phyloP scores from a whole-genome alignment of 2,329 filamentous ascomycete species.

The Thielaviopsis punctulata region DNA sequence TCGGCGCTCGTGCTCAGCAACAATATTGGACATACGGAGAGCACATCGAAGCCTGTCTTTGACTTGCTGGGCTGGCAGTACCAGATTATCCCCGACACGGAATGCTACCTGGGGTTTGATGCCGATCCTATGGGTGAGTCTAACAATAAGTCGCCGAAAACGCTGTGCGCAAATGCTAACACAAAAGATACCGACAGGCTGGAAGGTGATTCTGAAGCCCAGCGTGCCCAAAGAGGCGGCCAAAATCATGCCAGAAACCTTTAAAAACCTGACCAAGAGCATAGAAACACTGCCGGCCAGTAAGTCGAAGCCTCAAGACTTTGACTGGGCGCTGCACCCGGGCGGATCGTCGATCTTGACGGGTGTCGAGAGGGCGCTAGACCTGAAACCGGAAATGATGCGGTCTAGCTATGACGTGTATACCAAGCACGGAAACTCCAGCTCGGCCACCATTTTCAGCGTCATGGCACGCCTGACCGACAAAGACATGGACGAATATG shows the following conservation, averaged over 20 bases:
- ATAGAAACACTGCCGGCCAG: conserved; percentile 24
- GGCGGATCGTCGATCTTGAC: conserved; percentile 50
- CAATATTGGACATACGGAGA: conserved; percentile 30
- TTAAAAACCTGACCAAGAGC: conserved; percentile 30
- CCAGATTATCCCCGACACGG: conserved; percentile 41
- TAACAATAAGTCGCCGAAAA: not conserved
- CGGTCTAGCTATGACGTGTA: conserved; percentile 54
- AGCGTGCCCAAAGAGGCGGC: conserved; percentile 41
- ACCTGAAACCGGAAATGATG: conserved; percentile 44
- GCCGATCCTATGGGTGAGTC: conserved; percentile 40
- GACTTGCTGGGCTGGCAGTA: conserved; percentile 50
- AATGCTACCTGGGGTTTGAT: conserved; percentile 47
- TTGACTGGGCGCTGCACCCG: conserved; percentile 60
- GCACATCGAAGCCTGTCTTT: conserved; percentile 28
- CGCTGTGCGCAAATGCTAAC: conserved; percentile 13
- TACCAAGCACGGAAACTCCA: conserved; percentile 50
- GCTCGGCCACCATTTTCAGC: conserved; percentile 51
- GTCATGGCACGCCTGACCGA: conserved; percentile 44
- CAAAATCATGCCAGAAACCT: conserved; percentile 33
- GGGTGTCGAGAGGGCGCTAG: conserved; percentile 41
- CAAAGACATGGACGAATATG: conserved; percentile 41
- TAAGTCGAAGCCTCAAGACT: conserved; percentile 34
- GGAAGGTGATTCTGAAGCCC: conserved; percentile 49
- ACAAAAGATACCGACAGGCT: conserved; percentile 23
- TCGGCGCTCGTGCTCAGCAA: conserved; percentile 49